Evolutionary conservation across 116 monocot genomes (phyloP).

Genomic region (Zostera marina): DNA sequence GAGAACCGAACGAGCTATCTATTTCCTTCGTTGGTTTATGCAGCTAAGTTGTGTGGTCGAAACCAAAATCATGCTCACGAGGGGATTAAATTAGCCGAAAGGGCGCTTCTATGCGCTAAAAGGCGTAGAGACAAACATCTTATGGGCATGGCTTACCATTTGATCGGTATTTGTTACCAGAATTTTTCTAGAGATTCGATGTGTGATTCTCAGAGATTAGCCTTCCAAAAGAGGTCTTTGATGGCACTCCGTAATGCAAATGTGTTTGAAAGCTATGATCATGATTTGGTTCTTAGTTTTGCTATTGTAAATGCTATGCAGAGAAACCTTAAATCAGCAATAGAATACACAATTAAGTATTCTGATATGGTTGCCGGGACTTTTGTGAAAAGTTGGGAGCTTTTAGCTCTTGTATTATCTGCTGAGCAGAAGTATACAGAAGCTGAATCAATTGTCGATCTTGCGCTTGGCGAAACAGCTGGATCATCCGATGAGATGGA

Average conservation of each 20-base stretch:
- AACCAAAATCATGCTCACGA: constrained; percentile 28
- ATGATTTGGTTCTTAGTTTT: constrained; percentile 45
- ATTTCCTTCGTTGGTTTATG: constrained; percentile 42
- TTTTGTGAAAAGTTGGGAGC: constrained; percentile 50
- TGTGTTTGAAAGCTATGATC: constrained; percentile 27
- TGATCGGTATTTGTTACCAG: constrained; percentile 49
- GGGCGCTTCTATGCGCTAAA: constrained; percentile 17
- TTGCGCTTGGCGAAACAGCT: constrained; percentile 39
- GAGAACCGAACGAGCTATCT: constrained; percentile 24
- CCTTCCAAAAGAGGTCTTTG: constrained; percentile 30
- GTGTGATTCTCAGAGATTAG: constrained; percentile 36
- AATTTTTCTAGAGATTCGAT: constrained; percentile 24
- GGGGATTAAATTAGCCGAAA: constrained; percentile 31
- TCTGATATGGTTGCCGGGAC: constrained; percentile 46
- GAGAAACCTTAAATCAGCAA: constrained; percentile 34
- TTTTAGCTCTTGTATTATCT: constrained; percentile 46
- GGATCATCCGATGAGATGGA: constrained; percentile 35
- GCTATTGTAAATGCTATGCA: constrained; percentile 44
- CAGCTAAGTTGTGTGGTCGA: constrained; percentile 44
- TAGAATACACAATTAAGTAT: constrained; percentile 30
- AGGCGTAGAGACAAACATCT: constrained; percentile 19
- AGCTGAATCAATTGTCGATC: constrained; percentile 56
- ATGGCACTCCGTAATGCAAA: constrained; percentile 26
- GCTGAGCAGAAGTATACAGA: constrained; percentile 41
- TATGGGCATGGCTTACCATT: constrained; percentile 28